phyloP scores from a whole-genome alignment of 306 rosid species.

The Heteromeles arbutifolia region DNA sequence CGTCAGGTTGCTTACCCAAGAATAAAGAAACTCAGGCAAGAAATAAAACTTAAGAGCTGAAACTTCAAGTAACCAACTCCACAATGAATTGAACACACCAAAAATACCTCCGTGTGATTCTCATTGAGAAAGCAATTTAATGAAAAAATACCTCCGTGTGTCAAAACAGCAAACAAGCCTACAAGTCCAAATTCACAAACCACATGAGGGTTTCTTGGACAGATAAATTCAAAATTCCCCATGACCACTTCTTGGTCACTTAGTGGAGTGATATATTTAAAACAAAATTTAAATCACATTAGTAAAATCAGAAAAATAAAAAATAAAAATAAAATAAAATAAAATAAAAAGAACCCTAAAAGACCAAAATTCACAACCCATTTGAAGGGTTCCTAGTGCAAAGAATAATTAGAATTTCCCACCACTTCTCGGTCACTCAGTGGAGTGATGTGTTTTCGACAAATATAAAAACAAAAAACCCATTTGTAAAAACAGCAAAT shows the following conservation, averaged over 20 bases:
- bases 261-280: background rate
- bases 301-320: background rate
- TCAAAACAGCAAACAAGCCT: background rate
- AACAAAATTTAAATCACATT: background rate
- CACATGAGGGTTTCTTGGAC: slow-evolving; percentile 2
- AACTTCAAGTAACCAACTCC: background rate
- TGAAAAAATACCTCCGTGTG: background rate
- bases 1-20: background rate
- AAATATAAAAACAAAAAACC: background rate
- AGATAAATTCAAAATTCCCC: background rate
- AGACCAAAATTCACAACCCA: background rate
- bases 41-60: background rate
- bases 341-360: background rate
- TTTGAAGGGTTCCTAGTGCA: background rate
- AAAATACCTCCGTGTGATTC: slow-evolving; percentile 7
- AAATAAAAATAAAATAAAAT: background rate
- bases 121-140: background rate
- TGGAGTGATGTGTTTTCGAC: slow-evolving; percentile 7
- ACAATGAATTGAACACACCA: background rate
- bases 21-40: background rate
- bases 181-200: background rate
- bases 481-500: background rate
- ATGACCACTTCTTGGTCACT: background rate
- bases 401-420: background rate
- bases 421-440: background rate